phyloP scores from a whole-genome alignment of 441 rosid genomes.

The Arabidopsis hybrid region DNA sequence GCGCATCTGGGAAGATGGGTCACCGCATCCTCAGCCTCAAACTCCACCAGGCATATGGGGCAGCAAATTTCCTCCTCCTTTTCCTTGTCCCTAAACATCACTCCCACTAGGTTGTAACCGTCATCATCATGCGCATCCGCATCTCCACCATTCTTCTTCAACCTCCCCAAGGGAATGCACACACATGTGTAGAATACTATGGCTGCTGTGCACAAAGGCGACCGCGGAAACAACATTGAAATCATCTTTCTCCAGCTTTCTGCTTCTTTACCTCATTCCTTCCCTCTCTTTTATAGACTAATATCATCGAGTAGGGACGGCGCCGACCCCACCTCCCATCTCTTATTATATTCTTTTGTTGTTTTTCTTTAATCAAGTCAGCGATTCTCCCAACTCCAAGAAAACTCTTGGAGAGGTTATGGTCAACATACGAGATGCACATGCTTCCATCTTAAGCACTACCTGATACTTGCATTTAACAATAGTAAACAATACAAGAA shows the following conservation, averaged over 20 bases:
- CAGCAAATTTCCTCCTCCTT: conserved; percentile 51
- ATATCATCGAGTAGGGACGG: conserved; percentile 54
- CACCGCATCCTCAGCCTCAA: conserved; percentile 57
- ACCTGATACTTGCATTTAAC: conserved; percentile 31
- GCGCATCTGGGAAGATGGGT: conserved; percentile 58
- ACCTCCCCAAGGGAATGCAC: conserved; percentile 53
- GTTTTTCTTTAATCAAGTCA: conserved; percentile 38
- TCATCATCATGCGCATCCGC: conserved; percentile 25
- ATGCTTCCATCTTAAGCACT: conserved; percentile 41
- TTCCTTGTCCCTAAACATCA: conserved; percentile 52
- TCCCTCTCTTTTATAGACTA: conserved; percentile 26
- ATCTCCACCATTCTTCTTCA: conserved; percentile 21
- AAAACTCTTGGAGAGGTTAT: conserved; percentile 29
- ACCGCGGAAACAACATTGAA: conserved; percentile 49
- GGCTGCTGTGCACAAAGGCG: conserved; percentile 54
- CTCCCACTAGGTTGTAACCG: conserved; percentile 30
- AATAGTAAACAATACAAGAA: conserved; percentile 30
- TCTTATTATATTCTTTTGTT: conserved; percentile 33
- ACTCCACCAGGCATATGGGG: conserved; percentile 68
- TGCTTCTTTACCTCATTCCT: conserved; percentile 19
- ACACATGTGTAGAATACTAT: conserved; percentile 62
- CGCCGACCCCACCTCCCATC: conserved; percentile 59
- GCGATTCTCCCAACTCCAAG: conserved; percentile 39
- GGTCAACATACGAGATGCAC: conserved; percentile 44
- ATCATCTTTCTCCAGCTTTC: conserved; percentile 48